Base-by-base conservation (phyloP, 1,139 yeast species). In the Debaryomycetaceae sp. region DNA sequence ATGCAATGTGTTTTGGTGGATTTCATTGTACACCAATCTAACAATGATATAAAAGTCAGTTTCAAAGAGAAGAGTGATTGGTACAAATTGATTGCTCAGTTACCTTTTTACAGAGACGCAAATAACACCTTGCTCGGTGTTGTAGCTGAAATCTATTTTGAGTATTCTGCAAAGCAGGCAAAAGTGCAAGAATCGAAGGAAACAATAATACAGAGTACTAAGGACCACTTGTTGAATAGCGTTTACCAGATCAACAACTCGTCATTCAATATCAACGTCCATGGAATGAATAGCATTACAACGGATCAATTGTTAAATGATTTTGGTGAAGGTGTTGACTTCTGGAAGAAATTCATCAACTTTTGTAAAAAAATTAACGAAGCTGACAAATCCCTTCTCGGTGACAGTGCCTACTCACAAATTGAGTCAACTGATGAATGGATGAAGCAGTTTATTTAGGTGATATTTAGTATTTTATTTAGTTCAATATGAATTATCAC, bases 31-130 rank as follows among this genome's bases (percentile, higher is more conserved):
- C 50, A 79, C 70, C 61, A 79, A 70, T 58, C 87, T 70, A 59
- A 81, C 59, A 61, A 65, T 39, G 65, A 70, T 30, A 44, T 67
- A 35, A 65, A 65, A 44, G 41, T 50, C 13, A 57, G 68, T 17
- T 61, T 70, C 44, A 63, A 69, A 17, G 51, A 65, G 13, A 73
- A 73, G 46, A 49, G 56, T 13, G 76, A 76, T 8, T 87, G 95
- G 96, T 63, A 70, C 42, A 47, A 65, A 9, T 59, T 87, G 34
- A 77, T 80, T 4, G 55, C 65, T 13, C 71, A 75, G 45, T 53
- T 84, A 35, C 96, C 96, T 5, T 88, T 87, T 52, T 73, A 63
- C 43, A 59, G 56, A 28, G 71, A 66, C 36, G 59, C 72, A 35
- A 79, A 63, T 50, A 70, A 65, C 45, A 70, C 77, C 1, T 59